These are phyloP conservation scores for Amanita subjunquillea DNA, from an alignment of 768 basidiomycete species.

Conservation along the genomic window DNA sequence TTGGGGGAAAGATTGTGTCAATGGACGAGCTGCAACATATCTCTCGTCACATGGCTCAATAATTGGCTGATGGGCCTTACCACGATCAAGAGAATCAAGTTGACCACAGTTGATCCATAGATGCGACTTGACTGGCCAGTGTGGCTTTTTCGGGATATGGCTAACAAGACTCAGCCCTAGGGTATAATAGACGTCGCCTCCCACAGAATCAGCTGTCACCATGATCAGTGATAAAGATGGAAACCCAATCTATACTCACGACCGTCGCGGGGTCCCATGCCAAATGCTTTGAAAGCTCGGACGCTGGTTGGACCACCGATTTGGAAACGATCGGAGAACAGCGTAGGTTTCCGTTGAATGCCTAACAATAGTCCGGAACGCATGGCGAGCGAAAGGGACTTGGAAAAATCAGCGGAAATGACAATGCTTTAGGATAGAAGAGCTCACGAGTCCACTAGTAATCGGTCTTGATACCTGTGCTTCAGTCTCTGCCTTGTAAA, in stretches of 20 bases:
- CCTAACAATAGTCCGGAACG: constrained; percentile 64
- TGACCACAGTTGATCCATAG: constrained; percentile 75
- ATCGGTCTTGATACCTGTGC: constrained; percentile 52
- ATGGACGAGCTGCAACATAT: constrained; percentile 20
- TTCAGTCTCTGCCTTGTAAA: constrained; percentile 65
- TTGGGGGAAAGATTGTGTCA: constrained; percentile 27
- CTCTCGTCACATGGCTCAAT: neutral
- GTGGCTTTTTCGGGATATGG: constrained; percentile 55
- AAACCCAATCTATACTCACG: constrained; percentile 29
- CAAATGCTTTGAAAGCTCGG: constrained; percentile 64
- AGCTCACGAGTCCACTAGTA: constrained; percentile 46
- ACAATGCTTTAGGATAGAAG: neutral
- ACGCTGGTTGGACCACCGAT: constrained; percentile 87
- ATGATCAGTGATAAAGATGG: neutral
- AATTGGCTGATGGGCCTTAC: constrained; percentile 27
- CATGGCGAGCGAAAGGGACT: constrained; percentile 72
- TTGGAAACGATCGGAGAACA: constrained; percentile 83
- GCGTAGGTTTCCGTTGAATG: constrained; percentile 32
- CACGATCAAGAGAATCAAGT: constrained; percentile 47
- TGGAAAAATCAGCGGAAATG: neutral
- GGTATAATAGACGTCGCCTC: constrained; percentile 78
- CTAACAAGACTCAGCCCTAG: constrained; percentile 68
- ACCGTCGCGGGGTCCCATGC: constrained; percentile 70
- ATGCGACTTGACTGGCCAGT: constrained; percentile 86
- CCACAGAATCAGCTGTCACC: constrained; percentile 64